phyloP scores from a whole-genome alignment of 2,329 filamentous ascomycete genomes.

The Ramularia collo-cygni region DNA sequence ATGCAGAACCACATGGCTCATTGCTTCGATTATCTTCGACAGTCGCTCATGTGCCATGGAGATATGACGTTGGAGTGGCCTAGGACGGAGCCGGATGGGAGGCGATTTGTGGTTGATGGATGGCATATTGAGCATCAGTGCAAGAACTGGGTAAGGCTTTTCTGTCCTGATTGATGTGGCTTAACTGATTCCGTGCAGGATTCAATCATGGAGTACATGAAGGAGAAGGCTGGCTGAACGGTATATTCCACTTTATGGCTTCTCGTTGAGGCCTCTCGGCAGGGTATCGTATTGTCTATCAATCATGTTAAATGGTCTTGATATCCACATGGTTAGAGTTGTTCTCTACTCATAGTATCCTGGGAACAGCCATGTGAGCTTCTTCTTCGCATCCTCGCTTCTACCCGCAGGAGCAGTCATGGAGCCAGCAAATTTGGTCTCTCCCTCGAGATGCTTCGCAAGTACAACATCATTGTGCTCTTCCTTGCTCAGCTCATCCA shows the following conservation, averaged over 20 bases:
- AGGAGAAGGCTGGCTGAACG: conserved; percentile 6
- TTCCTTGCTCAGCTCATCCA: conserved; percentile 75
- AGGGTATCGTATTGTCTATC: conserved; percentile 5
- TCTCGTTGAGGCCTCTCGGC: conserved; percentile 2
- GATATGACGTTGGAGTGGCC: conserved; percentile 8
- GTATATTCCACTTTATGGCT: conserved; percentile 2
- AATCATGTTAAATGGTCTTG: not conserved
- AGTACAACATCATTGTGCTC: conserved; percentile 68
- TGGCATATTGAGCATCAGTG: conserved; percentile 5
- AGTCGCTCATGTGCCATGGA: conserved; percentile 7
- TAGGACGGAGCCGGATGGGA: not conserved
- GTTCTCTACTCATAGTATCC: conserved; percentile 54
- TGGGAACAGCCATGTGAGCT: conserved; percentile 80
- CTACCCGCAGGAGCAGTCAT: conserved; percentile 77
- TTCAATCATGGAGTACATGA: conserved; percentile 14
- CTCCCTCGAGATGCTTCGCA: conserved; percentile 75
- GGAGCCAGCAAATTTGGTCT: conserved; percentile 67
- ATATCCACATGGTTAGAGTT: not conserved
- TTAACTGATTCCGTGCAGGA: conserved; percentile 6
- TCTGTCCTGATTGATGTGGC: too few species aligned
- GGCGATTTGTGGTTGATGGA: not conserved
- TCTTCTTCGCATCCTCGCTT: conserved; percentile 66
- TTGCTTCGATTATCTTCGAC: conserved; percentile 8
- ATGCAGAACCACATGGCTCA: conserved; percentile 2
- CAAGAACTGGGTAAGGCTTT: not conserved